Conservation (phyloP, 2,329 filamentous ascomycete species). For the Rugonectria rugulosa region DNA sequence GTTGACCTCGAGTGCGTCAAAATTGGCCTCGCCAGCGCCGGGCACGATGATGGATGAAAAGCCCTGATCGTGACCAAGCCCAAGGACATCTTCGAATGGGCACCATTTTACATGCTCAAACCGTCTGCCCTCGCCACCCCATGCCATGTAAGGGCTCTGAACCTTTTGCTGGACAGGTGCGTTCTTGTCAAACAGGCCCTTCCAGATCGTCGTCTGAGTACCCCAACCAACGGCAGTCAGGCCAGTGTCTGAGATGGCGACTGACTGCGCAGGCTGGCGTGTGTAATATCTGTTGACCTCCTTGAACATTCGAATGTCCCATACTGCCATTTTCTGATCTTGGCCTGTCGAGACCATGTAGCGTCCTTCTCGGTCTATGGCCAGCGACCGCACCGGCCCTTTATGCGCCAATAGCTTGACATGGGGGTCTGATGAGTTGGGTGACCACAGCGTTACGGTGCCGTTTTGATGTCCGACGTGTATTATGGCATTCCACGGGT, state of each 20-base stretch:
- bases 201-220: constrained; percentile 89
- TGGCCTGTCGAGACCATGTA: constrained; percentile 97
- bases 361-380: constrained; percentile 85
- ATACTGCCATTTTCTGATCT: constrained; percentile 90
- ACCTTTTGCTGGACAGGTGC: constrained; percentile 77
- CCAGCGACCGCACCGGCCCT: constrained; percentile 85
- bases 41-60: constrained; percentile 92
- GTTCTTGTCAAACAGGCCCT: constrained; percentile 82
- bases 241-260: constrained; percentile 88
- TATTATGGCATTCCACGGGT: constrained; percentile 89
- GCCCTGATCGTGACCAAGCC: constrained; percentile 82
- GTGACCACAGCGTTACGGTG: constrained; percentile 93
- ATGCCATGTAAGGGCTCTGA: constrained; percentile 89
- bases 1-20: constrained; percentile 91
- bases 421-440: constrained; percentile 83
- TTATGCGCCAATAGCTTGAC: constrained; percentile 91
- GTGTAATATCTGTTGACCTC: constrained; percentile 92
- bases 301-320: constrained; percentile 94
- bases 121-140: constrained; percentile 84
- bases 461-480: constrained; percentile 96
- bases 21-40: constrained; percentile 96
- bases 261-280: constrained; percentile 79
- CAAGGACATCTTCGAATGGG: constrained; percentile 92
- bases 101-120: constrained; percentile 90
- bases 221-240: constrained; percentile 92